phyloP scores from a whole-genome alignment of 2,329 filamentous ascomycete genomes.

The Scedosporium boydii region DNA sequence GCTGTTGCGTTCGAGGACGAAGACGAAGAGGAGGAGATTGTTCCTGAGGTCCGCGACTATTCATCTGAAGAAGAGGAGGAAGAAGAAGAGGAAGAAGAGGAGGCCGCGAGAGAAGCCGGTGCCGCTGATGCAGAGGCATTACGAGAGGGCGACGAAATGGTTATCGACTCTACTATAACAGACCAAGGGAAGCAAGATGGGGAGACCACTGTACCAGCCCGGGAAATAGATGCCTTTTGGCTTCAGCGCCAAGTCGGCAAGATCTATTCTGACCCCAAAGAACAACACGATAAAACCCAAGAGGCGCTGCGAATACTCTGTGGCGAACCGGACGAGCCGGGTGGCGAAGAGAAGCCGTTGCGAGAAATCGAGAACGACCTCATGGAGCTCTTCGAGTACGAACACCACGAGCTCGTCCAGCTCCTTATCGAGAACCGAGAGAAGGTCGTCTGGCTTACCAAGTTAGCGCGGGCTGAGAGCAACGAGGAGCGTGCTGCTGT shows the following conservation, averaged over 20 bases:
- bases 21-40: conserved; percentile 69
- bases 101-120: conserved; percentile 39
- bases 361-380: conserved; percentile 96
- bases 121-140: conserved; percentile 27
- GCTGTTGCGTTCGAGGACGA: conserved; percentile 95
- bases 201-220: conserved; percentile 60
- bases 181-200: conserved; percentile 39
- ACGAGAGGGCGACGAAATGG: conserved; percentile 65
- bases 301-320: conserved; percentile 76
- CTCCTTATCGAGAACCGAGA: conserved; percentile 87
- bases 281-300: conserved; percentile 85
- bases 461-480: conserved; percentile 72
- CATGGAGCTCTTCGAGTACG: conserved; percentile 97
- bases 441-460: conserved; percentile 92
- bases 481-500: conserved; percentile 66
- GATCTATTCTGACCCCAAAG: conserved; percentile 84
- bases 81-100: conserved; percentile 48
- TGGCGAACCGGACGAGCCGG: conserved; percentile 57
- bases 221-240: conserved; percentile 97
- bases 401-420: conserved; percentile 85
- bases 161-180: conserved; percentile 61
- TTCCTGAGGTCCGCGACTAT: conserved; percentile 82
- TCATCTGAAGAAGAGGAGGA: conserved; percentile 73
- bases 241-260: conserved; percentile 83
- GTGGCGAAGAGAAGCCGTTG: conserved; percentile 73